phyloP scores from a whole-genome alignment of 306 rosid species.

The Crataegus laevigata region DNA sequence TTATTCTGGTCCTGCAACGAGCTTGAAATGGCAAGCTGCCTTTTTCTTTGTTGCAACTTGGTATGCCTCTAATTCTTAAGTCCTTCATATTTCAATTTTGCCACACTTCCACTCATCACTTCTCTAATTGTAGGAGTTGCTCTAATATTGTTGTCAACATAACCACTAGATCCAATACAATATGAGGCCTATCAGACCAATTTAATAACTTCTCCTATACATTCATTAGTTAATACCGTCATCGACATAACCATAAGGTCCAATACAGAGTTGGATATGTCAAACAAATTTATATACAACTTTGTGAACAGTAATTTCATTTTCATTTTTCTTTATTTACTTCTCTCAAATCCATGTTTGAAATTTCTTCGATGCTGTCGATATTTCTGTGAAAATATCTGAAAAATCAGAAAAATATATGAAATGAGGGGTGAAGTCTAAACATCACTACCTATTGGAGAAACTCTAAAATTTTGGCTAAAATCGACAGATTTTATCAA shows the following conservation, averaged over 20 bases:
- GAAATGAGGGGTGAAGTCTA: too few relatives aligned
- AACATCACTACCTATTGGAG: too few relatives aligned
- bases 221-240: neutral
- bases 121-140: neutral
- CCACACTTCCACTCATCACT: neutral
- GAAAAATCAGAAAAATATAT: too few relatives aligned
- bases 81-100: neutral
- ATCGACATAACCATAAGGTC: too few relatives aligned
- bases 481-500: too few relatives aligned
- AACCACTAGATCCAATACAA: neutral
- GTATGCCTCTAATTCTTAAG: conserved; percentile 24
- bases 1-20: conserved; percentile 44
- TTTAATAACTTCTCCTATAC: neutral
- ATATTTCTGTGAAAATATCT: too few relatives aligned
- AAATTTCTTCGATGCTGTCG: too few relatives aligned
- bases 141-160: too few relatives aligned
- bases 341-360: neutral
- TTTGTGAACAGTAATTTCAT: too few relatives aligned
- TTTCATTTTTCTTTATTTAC: neutral
- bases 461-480: too few relatives aligned
- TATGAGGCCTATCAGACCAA: neutral
- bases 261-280: neutral
- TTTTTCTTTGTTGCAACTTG: conserved; percentile 77
- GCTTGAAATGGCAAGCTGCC: conserved; percentile 61
- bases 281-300: neutral